Conservation (phyloP, 202 grass and related monocot genomes). For the Hordeum pubiflorum region DNA sequence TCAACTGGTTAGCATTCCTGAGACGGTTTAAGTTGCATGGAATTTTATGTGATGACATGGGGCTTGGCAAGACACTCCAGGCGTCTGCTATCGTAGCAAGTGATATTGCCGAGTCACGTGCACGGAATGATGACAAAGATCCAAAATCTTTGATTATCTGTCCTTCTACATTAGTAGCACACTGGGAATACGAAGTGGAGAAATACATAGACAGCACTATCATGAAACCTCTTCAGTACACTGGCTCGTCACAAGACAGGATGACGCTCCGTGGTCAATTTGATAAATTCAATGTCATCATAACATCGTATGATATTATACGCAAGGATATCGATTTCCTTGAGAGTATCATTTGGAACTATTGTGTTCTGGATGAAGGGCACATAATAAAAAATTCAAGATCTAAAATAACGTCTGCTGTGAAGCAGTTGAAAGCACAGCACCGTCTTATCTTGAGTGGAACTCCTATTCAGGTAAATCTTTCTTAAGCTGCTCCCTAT, state of each 20-base stretch:
- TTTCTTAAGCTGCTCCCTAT: not conserved
- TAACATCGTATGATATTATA: conserved; percentile 98
- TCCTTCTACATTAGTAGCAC: conserved; percentile 90
- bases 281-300: conserved; percentile 74
- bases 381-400: conserved; percentile 98
- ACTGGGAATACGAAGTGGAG: conserved; percentile 98
- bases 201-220: conserved; percentile 89
- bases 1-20: conserved; percentile 95
- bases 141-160: conserved; percentile 88
- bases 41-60: conserved; percentile 99
- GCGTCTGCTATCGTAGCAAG: conserved; percentile 89
- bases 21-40: conserved; percentile 92
- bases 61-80: conserved; percentile 96
- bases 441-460: conserved; percentile 98
- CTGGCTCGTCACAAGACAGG: conserved; percentile 83
- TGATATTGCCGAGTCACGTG: conserved; percentile 80
- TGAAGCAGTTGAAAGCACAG: conserved; percentile 86
- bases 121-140: conserved; percentile 38
- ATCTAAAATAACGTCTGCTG: conserved; percentile 92
- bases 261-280: conserved; percentile 61
- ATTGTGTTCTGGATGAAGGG: conserved; percentile 97
- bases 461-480: conserved; percentile 87
- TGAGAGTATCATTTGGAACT: conserved; percentile 69
- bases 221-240: conserved; percentile 77
- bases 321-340: conserved; percentile 93